Percentiles rank a stretch among this genome's conserved stretches.
Evolutionary conservation across 1,139 yeast species (phyloP).

Genomic region (Blastobotrys malaysiensis): DNA sequence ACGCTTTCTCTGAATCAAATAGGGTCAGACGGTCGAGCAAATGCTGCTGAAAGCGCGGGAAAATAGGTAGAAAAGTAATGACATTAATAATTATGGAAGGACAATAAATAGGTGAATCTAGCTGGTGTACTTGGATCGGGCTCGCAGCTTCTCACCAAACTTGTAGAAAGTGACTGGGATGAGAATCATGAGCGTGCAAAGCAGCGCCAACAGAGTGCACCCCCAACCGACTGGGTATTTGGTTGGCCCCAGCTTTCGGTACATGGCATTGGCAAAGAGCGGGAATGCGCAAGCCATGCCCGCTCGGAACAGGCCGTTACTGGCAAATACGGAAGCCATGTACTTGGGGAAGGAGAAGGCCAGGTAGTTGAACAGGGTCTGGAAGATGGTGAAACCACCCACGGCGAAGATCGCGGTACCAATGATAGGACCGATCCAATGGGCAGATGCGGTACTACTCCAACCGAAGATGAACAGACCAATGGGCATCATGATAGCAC

Average conservation of each 20-base stretch:
- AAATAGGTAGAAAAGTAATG: too few relatives aligned
- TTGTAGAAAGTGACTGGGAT: constrained; percentile 32
- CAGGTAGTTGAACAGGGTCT: constrained; percentile 65
- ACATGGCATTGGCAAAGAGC: constrained; percentile 51
- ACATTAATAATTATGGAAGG: too few relatives aligned
- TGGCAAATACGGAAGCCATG: constrained; percentile 56
- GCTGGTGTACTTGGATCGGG: constrained; percentile 25
- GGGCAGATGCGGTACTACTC: constrained; percentile 57
- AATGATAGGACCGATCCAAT: constrained; percentile 76
- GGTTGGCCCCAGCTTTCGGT: constrained; percentile 38
- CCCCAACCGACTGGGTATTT: constrained; percentile 59
- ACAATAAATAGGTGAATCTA: too few relatives aligned
- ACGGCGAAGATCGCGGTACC: constrained; percentile 65
- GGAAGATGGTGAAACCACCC: constrained; percentile 69
- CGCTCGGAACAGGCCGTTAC: constrained; percentile 49
- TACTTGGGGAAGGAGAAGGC: constrained; percentile 70
- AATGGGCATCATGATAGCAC: constrained; percentile 49
- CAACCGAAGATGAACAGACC: constrained; percentile 49
- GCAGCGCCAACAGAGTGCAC: constrained; percentile 43
- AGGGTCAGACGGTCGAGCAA: too few relatives aligned
- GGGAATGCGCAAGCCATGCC: constrained; percentile 59
- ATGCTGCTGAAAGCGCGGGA: too few relatives aligned
- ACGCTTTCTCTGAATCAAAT: too few relatives aligned
- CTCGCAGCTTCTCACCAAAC: constrained; percentile 52
- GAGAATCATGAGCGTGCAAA: constrained; percentile 40